Base-by-base conservation (phyloP, 257 asterid genomes). In the Schizonepeta tenuifolia region DNA sequence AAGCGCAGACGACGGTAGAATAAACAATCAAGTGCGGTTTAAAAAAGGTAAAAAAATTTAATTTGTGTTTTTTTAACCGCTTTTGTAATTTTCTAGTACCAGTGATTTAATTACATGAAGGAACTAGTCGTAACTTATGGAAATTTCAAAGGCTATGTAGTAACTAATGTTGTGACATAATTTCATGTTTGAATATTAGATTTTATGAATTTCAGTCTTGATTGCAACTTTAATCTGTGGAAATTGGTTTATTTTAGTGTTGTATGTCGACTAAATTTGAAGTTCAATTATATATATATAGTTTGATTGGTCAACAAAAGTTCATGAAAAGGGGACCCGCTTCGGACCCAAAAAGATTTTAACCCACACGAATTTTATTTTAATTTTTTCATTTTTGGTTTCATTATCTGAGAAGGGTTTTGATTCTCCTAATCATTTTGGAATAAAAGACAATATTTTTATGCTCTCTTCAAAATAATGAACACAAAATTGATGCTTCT, bases 1-100 rank as follows among this genome's bases (percentile, higher is more conserved):
- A 78, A 77, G 80, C 80, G 86, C 7, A 44, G 77, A 33, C 49
- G 72, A 58, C 50, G 79, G 66, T 78, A 56, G 74, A 66, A 31
- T 0, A 9, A 36, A 1, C 14, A 24, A 24, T 24, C 6, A 9
- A 51, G 18, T 28, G 74, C 74, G 62, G 70, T 56, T 51, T 51
- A 18, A 20, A 43, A 54, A 57, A n/a, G 67, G 60, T 35, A 6
- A 50, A 57, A 4, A 7, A 33, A 2, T 18, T 17, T 50, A 6
- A 15, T 18, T 20, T 51, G 17, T 51, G 2, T 0, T 31, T 24
- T n/a, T 20, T 44, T 70, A 54, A n/a, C 50, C 15, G 49, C 7
- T 53, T 31, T 55, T 11, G 55, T 26, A 36, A 31, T 28, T 33
- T 7, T 58, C 14, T 63, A 55, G 73, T 2, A 33, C 17, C 41